Evolutionary conservation across 768 basidiomycete species (phyloP).

Genomic region (Hericium alpestre): DNA sequence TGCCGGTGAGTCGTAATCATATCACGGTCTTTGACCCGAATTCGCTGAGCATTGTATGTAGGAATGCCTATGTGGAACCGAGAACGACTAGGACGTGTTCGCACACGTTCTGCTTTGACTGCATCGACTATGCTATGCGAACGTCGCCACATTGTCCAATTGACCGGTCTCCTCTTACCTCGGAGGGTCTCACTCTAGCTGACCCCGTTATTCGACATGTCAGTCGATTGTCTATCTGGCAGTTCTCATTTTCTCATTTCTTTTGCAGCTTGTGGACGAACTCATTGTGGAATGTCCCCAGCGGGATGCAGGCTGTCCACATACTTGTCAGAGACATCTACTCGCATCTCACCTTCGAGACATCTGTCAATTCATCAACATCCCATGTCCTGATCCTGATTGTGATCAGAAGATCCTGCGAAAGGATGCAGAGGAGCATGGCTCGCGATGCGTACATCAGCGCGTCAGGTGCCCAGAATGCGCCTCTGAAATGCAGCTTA

Average conservation of each 20-base stretch:
- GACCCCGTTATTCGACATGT: conserved; percentile 70
- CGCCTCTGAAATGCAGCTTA: conserved; percentile 27
- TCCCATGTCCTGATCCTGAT: conserved; percentile 36
- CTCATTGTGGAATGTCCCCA: conserved; percentile 64
- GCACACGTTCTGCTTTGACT: conserved; percentile 83
- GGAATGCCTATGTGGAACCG: conserved; percentile 68
- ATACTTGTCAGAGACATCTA: conserved; percentile 58
- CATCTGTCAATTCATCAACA: conserved; percentile 46
- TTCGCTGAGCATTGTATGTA: conserved; percentile 13
- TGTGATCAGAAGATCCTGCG: conserved; percentile 36
- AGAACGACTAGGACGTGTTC: conserved; percentile 63
- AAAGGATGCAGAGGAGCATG: conserved; percentile 26
- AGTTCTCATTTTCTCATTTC: background rate
- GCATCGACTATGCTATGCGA: conserved; percentile 59
- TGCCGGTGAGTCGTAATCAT: conserved; percentile 3
- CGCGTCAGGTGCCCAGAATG: conserved; percentile 21
- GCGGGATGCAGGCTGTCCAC: conserved; percentile 43
- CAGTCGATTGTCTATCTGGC: conserved; percentile 17
- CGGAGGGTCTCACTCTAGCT: conserved; percentile 54
- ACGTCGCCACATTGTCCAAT: conserved; percentile 73
- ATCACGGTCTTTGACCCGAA: background rate
- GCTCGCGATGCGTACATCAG: conserved; percentile 25
- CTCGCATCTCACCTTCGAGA: conserved; percentile 53
- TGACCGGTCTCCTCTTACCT: conserved; percentile 57
- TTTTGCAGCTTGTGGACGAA: conserved; percentile 68